Base-by-base conservation (phyloP, 495 filamentous ascomycete genomes). In the Halenospora varia region DNA sequence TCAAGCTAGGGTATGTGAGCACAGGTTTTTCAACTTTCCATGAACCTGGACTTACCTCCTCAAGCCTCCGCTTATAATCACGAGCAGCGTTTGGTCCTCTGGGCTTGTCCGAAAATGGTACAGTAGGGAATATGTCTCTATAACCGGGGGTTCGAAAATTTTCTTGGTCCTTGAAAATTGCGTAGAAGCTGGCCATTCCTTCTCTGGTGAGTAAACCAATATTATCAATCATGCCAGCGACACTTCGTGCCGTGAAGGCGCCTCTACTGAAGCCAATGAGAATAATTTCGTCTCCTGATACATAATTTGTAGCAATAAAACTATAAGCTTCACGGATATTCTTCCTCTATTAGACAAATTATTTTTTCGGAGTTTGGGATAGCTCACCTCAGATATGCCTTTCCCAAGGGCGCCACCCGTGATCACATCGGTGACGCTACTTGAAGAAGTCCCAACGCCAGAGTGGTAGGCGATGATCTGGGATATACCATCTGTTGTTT, bases 211-310 rank as follows among this genome's bases (percentile, higher is more conserved):
- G 73, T 10, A 90, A 70, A 0, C 87, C 87, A 2, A 89, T 73
- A 35, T 80, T 71, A 2, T 39, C 24, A n/a, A 66, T 58, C 57
- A 66, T 56, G 18, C 59, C 59, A 13, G 65, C 65, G 35, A 89
- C 80, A 40, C 79, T 82, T 50, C 88, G 75, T 2, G 82, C 85
- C 0, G 87, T 89, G 63, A 85, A 91, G 13, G 87, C 87, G 10
- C 88, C 87, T 10, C 88, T 78, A 40, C 85, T 88, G 70, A 90
- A 91, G 10, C 87, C 88, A 40, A 89, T 61, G 18, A 91, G 74
- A 57, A 88, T 75, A 42, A 90, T 88, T 60, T 90, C 85, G 64
- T 90, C 88, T 6, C 84, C 84, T 25, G 80, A 76, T 25, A 77
- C 69, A 60, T 85, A 88, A 72, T 91, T 91, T 35, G 80, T 79